Conservation (phyloP, 495 filamentous ascomycete genomes). For the Aspergillus sclerotiicarbonarius region DNA sequence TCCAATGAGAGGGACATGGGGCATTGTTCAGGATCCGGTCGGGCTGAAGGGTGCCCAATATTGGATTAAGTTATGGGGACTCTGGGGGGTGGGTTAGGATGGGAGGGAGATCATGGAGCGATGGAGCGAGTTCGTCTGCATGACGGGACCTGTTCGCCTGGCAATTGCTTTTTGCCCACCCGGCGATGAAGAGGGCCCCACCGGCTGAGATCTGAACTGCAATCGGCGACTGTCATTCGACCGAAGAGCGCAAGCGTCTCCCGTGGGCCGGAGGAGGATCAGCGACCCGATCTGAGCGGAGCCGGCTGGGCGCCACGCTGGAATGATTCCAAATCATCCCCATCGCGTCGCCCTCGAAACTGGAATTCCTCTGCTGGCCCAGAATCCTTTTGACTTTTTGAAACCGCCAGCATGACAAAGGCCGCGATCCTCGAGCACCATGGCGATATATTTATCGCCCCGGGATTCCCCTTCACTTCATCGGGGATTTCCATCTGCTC, state of each 20-base stretch:
- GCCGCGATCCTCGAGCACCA: constrained; percentile 13
- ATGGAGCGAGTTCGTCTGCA: constrained; percentile 15
- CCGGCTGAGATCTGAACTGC: constrained; percentile 19
- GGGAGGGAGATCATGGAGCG: constrained; percentile 16
- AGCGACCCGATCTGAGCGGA: constrained; percentile 23
- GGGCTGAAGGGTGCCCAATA: constrained; percentile 20
- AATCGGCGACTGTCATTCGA: constrained; percentile 12
- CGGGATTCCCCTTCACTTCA: constrained; percentile 12
- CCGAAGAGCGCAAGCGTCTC: constrained; percentile 18
- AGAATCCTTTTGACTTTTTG: constrained; percentile 8
- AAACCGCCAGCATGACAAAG: constrained; percentile 21
- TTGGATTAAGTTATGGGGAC: constrained; percentile 22
- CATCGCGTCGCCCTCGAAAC: constrained; percentile 15
- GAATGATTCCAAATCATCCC: constrained; percentile 24
- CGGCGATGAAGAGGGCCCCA: constrained; percentile 18
- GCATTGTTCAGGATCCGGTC: constrained; percentile 8
- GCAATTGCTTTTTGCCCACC: constrained; percentile 10
- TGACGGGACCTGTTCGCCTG: constrained; percentile 21
- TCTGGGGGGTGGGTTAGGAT: not conserved
- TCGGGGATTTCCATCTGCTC: not conserved
- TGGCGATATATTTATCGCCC: constrained; percentile 25
- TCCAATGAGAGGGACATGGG: constrained; percentile 13
- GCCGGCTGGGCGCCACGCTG: not conserved
- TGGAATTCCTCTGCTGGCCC: constrained; percentile 20
- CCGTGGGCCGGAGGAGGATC: constrained; percentile 19